A percentile compares a stretch with the other conserved stretches of the same genome.
phyloP scores from a whole-genome alignment of 2,329 filamentous ascomycete species.

The Teratosphaeria nubilosa region DNA sequence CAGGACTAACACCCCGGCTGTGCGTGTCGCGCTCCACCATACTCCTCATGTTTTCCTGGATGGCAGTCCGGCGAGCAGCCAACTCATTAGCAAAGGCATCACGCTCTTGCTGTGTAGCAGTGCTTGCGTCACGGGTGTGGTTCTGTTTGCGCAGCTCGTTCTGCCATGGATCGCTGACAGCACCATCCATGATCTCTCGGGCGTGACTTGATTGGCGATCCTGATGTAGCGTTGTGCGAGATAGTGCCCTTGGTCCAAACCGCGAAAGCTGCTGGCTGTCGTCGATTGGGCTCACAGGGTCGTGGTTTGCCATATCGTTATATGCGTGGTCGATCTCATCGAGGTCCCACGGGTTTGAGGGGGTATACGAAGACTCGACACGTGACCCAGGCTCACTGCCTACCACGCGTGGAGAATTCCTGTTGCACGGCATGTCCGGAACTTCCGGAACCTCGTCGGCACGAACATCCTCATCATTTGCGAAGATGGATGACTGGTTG shows the following conservation, averaged over 20 bases:
- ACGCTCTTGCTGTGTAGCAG: constrained; percentile 45
- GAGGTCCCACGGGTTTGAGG: constrained; percentile 46
- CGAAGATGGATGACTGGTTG: constrained; percentile 70
- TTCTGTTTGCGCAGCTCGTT: constrained; percentile 34
- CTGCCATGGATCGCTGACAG: constrained; percentile 33
- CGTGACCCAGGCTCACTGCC: constrained; percentile 23
- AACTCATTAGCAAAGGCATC: constrained; percentile 67
- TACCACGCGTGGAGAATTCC: constrained; percentile 8
- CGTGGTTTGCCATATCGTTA: constrained; percentile 3
- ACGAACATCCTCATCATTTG: constrained; percentile 34
- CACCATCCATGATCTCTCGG: constrained; percentile 1
- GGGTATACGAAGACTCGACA: constrained; percentile 39
- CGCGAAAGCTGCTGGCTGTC: not conserved
- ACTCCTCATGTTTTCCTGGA: constrained; percentile 63
- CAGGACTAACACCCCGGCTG: constrained; percentile 25
- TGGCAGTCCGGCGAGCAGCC: constrained; percentile 57
- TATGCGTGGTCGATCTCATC: constrained; percentile 36
- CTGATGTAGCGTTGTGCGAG: not conserved
- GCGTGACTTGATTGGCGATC: constrained; percentile 13
- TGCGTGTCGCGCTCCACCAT: constrained; percentile 53
- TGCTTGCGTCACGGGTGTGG: constrained; percentile 41
- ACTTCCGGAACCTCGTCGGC: constrained; percentile 22
- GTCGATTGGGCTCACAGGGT: constrained; percentile 11
- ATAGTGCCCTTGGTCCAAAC: constrained; percentile 3
- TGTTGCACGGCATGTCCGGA: constrained; percentile 13